Percentiles rank a stretch among this genome's conserved stretches.
phyloP scores from a whole-genome alignment of 176 grass and related monocot genomes.

The Tuctoria greenei region DNA sequence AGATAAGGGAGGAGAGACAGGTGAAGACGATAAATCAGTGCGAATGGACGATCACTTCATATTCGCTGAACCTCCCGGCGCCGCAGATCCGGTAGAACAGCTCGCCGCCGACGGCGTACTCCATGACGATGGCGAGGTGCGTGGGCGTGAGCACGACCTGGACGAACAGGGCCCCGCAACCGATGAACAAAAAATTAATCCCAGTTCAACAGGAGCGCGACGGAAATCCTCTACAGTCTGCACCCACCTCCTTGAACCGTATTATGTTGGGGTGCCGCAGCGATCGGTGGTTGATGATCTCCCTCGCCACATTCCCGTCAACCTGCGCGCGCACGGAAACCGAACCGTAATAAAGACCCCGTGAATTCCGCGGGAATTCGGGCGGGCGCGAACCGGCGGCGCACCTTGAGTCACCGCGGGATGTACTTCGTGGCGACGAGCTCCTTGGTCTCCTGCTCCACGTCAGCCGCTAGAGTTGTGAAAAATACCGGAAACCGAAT shows the following conservation, averaged over 20 bases:
- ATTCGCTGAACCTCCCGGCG: conserved; percentile 89
- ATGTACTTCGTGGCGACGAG: conserved; percentile 93
- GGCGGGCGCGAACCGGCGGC: neutral
- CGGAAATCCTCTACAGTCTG: neutral
- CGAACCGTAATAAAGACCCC: too few relatives aligned
- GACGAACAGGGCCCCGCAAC: neutral
- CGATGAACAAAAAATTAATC: neutral
- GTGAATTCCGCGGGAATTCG: neutral
- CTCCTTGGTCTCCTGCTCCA: conserved; percentile 84
- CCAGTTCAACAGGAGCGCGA: neutral
- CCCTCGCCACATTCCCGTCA: conserved; percentile 70
- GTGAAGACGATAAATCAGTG: neutral
- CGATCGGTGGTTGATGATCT: conserved; percentile 94
- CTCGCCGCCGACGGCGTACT: conserved; percentile 88
- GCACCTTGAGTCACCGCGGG: conserved; percentile 71
- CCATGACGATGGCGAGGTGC: conserved; percentile 89
- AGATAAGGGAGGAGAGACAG: neutral
- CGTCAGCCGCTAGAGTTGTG: too few relatives aligned
- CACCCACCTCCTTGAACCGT: conserved; percentile 78
- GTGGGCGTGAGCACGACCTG: conserved; percentile 88
- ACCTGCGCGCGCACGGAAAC: conserved; percentile 41
- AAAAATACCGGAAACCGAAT: too few relatives aligned
- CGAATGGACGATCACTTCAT: conserved; percentile 79
- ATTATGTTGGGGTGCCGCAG: conserved; percentile 89
- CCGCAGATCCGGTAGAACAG: conserved; percentile 88